Base-by-base conservation (phyloP, 352 stramenopile species). In the Phytophthora palmivora region DNA sequence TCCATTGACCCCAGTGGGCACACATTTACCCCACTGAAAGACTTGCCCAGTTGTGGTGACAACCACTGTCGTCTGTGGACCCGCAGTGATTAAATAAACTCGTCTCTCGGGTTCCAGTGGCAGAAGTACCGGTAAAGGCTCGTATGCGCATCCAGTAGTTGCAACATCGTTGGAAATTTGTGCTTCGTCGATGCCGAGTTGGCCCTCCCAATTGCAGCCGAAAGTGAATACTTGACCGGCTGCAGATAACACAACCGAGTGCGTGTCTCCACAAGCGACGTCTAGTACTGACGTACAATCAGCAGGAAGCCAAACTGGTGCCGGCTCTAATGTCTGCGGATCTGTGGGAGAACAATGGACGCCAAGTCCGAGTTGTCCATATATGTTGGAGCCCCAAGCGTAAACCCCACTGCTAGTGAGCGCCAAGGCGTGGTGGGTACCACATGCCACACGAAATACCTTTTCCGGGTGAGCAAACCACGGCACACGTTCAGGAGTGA, bases 181-280 rank as follows among this genome's bases (percentile, higher is more conserved):
- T 26, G 24, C 33, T 34, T 68, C 68, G 4, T 87, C 63, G n/a
- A 90, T 52, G 0, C 80, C 87, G 6, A 96, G 74, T 45, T 96
- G 85, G 0, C 85, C 87, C 7, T 86, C 59, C 69, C 85, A 89
- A 39, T 91, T 85, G 58, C 84, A 86, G 0, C 87, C 87, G 37
- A 78, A 94, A 5, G 67, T 70, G 16, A 79, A 73, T 0, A 94
- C 26, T 2, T 59, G n/a, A 4, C 87, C 85, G n/a, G 58, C 61
- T 21, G 48, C 54, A 0, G 74, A 77, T 8, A 96, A 61, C 7
- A 83, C 67, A n/a, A 94, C 36, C 1, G 82, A 88, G 57, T 96
- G 87, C 15, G 79, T 66, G 19, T 88, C 77, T 0, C 87, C 87
- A 56, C 78, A 89, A 0, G 72, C 80, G 3, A 92, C 50, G 45